Evolutionary conservation across 1,139 yeast genomes (phyloP).

Genomic region (Saccharomycopsis hybrid): DNA sequence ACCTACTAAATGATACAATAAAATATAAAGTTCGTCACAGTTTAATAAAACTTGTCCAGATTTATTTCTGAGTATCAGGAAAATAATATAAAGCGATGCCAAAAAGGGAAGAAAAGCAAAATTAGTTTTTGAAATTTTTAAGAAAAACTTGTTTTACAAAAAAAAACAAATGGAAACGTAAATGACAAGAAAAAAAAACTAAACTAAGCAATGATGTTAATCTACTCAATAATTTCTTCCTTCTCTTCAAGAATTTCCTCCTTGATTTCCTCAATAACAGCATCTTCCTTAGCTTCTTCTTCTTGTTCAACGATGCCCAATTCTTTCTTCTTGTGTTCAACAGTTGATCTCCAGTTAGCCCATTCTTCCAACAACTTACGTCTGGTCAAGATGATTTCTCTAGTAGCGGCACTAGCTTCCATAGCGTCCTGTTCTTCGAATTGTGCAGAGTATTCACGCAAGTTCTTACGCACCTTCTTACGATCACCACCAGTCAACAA

Average conservation of each 20-base stretch:
- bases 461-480: slow-evolving; percentile 85
- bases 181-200: no score
- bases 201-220: no score
- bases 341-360: slow-evolving; percentile 67
- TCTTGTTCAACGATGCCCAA: slow-evolving; percentile 34
- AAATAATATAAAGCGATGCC: no score
- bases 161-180: no score
- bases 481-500: slow-evolving; percentile 69
- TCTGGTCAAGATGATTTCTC: slow-evolving; percentile 83
- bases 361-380: slow-evolving; percentile 81
- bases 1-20: no score
- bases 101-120: no score
- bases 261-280: slow-evolving; percentile 57
- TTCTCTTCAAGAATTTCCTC: slow-evolving; percentile 55
- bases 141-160: no score
- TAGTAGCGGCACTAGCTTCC: slow-evolving; percentile 91
- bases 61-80: no score
- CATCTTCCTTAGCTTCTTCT: slow-evolving; percentile 51
- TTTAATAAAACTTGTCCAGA: no score
- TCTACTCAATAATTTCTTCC: slow-evolving; percentile 67
- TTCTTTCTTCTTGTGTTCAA: slow-evolving; percentile 43
- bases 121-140: no score
- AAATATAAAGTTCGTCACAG: no score
- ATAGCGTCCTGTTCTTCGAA: slow-evolving; percentile 94
- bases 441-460: slow-evolving; percentile 84